A percentile compares a stretch with the other conserved stretches of the same genome.
Evolutionary conservation across 495 filamentous ascomycete genomes (phyloP).

Genomic region (Aspergillus panamensis): DNA sequence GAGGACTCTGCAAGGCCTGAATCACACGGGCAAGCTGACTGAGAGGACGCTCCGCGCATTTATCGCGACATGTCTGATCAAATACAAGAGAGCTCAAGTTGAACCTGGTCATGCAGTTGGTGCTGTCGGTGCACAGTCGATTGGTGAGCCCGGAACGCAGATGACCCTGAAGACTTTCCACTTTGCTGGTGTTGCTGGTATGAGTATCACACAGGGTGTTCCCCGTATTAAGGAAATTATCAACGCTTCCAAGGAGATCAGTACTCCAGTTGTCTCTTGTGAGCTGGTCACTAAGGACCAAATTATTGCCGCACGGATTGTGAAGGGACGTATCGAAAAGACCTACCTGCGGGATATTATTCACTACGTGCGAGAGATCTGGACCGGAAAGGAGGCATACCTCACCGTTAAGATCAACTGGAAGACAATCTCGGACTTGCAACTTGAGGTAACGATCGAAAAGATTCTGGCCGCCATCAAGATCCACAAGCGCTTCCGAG

Average conservation of each 20-base stretch:
- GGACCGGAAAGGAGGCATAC: slow-evolving; percentile 68
- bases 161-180: slow-evolving; percentile 99
- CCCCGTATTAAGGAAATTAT: slow-evolving; percentile 99
- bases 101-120: slow-evolving; percentile 97
- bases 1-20: slow-evolving; percentile 44
- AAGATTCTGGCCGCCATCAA: slow-evolving; percentile 72
- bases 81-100: slow-evolving; percentile 84
- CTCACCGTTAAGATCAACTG: slow-evolving; percentile 74
- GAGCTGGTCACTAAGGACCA: slow-evolving; percentile 65
- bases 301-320: slow-evolving; percentile 74
- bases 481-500: slow-evolving; percentile 74
- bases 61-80: slow-evolving; percentile 75
- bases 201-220: slow-evolving; percentile 98
- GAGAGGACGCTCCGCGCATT: slow-evolving; percentile 67
- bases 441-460: slow-evolving; percentile 65
- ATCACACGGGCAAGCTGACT: slow-evolving; percentile 79
- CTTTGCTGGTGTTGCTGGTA: slow-evolving; percentile 98
- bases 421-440: slow-evolving; percentile 69
- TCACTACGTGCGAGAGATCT: slow-evolving; percentile 74
- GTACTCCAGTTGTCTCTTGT: slow-evolving; percentile 89
- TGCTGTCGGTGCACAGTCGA: slow-evolving; percentile 94
- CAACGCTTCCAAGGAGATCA: slow-evolving; percentile 90
- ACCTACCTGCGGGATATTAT: slow-evolving; percentile 55
- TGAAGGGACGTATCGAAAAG: slow-evolving; percentile 87
- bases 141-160: slow-evolving; percentile 96